Evolutionary conservation across 1,284 basidiomycete genomes (phyloP).

Genomic region (Leccinum colubrinum): DNA sequence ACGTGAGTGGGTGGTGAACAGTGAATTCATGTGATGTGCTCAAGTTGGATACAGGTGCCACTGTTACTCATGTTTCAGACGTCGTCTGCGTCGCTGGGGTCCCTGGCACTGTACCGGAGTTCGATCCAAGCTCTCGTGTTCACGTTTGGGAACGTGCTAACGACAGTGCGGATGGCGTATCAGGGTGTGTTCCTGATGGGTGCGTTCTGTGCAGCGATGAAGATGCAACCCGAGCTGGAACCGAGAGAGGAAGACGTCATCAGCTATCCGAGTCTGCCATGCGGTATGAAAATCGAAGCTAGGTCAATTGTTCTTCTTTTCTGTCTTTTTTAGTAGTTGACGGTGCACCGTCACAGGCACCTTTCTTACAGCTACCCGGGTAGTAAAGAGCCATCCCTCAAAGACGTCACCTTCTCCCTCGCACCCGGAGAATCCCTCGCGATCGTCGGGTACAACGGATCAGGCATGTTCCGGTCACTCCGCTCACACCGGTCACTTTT

Average conservation of each 20-base stretch:
- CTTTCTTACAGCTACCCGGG: slow-evolving; percentile 79
- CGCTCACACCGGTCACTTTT: slow-evolving; percentile 1
- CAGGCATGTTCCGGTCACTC: slow-evolving; percentile 45
- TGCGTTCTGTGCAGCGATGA: slow-evolving; percentile 73
- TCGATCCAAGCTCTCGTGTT: slow-evolving; percentile 71
- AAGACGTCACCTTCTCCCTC: slow-evolving; percentile 65
- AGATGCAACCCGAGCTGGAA: slow-evolving; percentile 63
- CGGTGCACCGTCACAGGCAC: slow-evolving; percentile 41
- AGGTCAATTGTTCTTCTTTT: slow-evolving; percentile 43
- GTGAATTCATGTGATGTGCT: neutral
- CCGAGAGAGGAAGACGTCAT: slow-evolving; percentile 51
- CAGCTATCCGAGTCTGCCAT: slow-evolving; percentile 43
- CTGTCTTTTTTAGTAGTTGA: slow-evolving; percentile 9
- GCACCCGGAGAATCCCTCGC: slow-evolving; percentile 76
- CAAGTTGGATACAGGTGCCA: slow-evolving; percentile 50
- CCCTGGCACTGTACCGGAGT: slow-evolving; percentile 71
- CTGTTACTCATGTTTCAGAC: slow-evolving; percentile 67
- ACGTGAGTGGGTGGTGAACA: slow-evolving; percentile 43
- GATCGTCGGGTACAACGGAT: slow-evolving; percentile 81
- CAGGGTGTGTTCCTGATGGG: slow-evolving; percentile 82
- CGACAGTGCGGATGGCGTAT: slow-evolving; percentile 65
- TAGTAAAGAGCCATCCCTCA: slow-evolving; percentile 58
- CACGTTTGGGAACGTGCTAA: slow-evolving; percentile 57
- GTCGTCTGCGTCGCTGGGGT: slow-evolving; percentile 72
- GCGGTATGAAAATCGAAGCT: slow-evolving; percentile 68